Evolutionary conservation across 2,329 filamentous ascomycete species (phyloP).

Genomic region (Magnaporthiopsis rhizophila): DNA sequence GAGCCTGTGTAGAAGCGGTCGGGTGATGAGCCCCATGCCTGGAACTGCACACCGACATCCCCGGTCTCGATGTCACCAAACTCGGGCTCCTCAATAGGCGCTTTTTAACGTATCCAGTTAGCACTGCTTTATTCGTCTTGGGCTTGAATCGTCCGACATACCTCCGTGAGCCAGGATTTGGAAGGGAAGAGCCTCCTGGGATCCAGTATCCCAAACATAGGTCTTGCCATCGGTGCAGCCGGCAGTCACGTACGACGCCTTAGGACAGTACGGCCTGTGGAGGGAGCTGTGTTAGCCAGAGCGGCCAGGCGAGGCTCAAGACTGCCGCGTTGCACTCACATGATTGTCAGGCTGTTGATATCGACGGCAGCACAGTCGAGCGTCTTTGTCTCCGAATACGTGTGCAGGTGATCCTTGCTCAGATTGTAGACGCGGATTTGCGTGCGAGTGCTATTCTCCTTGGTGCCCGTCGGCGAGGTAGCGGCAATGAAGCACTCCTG

Average conservation of each 20-base stretch:
- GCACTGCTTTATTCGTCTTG: background rate
- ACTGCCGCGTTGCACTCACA: constrained; percentile 22
- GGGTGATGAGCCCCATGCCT: constrained; percentile 48
- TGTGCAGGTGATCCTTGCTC: constrained; percentile 10
- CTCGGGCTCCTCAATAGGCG: constrained; percentile 24
- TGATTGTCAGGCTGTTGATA: constrained; percentile 54
- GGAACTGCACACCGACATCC: constrained; percentile 57
- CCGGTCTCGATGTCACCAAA: constrained; percentile 41
- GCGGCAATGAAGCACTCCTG: constrained; percentile 47
- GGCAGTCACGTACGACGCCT: constrained; percentile 46
- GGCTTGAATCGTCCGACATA: constrained; percentile 23
- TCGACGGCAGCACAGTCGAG: constrained; percentile 53
- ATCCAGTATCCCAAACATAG: constrained; percentile 54
- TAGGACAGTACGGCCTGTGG: constrained; percentile 42
- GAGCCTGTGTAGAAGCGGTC: constrained; percentile 57
- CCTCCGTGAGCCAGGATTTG: constrained; percentile 47
- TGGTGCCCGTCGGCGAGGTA: constrained; percentile 42
- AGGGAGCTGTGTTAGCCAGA: constrained; percentile 15
- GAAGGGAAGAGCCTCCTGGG: constrained; percentile 44
- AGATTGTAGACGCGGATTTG: constrained; percentile 48
- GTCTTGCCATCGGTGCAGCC: constrained; percentile 54
- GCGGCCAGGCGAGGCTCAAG: background rate
- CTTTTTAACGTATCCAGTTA: constrained; percentile 11
- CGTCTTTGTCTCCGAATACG: constrained; percentile 40
- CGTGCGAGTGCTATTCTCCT: constrained; percentile 38